phyloP scores from a whole-genome alignment of 2,329 filamentous ascomycete species.

The Raffaelea arxii region DNA sequence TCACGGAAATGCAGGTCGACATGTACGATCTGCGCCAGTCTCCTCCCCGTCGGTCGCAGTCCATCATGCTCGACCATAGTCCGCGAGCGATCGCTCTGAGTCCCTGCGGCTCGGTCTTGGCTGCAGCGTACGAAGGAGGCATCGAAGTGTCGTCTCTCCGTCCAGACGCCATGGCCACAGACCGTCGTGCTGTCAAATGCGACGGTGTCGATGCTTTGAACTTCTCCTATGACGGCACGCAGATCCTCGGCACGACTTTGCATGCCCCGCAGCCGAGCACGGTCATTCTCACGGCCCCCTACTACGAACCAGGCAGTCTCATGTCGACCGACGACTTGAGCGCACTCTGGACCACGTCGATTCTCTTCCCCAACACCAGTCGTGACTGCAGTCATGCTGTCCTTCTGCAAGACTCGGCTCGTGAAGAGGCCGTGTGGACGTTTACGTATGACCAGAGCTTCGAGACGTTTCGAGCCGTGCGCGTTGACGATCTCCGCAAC shows the following conservation, averaged over 20 bases:
- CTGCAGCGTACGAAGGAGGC: conserved; percentile 77
- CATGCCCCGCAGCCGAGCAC: conserved; percentile 56
- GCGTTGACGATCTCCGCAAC: conserved; percentile 63
- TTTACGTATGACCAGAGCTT: conserved; percentile 70
- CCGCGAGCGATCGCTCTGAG: conserved; percentile 73
- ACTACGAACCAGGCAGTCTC: conserved; percentile 62
- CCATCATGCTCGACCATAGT: conserved; percentile 67
- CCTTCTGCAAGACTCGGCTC: conserved; percentile 49
- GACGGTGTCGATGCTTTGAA: conserved; percentile 63
- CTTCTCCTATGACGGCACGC: conserved; percentile 70
- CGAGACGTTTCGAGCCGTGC: conserved; percentile 68
- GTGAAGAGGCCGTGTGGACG: conserved; percentile 63
- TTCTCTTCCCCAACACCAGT: conserved; percentile 73
- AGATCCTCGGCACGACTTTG: conserved; percentile 66
- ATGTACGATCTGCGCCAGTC: conserved; percentile 62
- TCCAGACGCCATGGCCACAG: conserved; percentile 50
- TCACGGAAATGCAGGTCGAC: conserved; percentile 74
- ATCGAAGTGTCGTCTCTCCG: conserved; percentile 77
- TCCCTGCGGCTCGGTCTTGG: conserved; percentile 70
- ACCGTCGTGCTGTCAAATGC: conserved; percentile 69
- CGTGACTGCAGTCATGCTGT: conserved; percentile 70
- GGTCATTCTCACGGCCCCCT: conserved; percentile 69
- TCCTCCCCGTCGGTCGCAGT: conserved; percentile 62
- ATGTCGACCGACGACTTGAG: conserved; percentile 59
- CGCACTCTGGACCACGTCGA: conserved; percentile 76